phyloP scores from a whole-genome alignment of 352 stramenopile species.

The Phytophthora brassicae region DNA sequence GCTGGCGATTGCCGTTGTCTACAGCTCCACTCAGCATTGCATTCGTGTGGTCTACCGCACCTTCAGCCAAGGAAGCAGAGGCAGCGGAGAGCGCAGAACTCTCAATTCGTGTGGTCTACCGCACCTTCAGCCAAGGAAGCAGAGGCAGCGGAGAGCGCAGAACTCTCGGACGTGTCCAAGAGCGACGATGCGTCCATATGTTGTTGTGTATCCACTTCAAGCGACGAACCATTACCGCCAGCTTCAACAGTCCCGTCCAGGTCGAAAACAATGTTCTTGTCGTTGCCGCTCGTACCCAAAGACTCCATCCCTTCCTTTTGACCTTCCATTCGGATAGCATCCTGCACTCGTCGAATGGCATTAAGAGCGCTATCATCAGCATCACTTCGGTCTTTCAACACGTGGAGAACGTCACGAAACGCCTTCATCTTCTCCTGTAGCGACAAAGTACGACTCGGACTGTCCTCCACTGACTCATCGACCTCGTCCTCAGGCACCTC shows the following conservation, averaged over 20 bases:
- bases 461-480: conserved; percentile 52
- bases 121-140: conserved; percentile 42
- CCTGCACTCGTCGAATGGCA: conserved; percentile 61
- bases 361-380: conserved; percentile 56
- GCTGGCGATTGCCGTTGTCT: conserved; percentile 20
- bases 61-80: conserved; percentile 41
- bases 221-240: conserved; percentile 23
- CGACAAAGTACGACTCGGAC: conserved; percentile 41
- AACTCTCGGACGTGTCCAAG: conserved; percentile 40
- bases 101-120: conserved; percentile 29
- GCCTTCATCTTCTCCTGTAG: conserved; percentile 81
- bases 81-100: conserved; percentile 39
- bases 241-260: conserved; percentile 10
- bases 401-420: conserved; percentile 75
- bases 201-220: conserved; percentile 34
- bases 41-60: conserved; percentile 27
- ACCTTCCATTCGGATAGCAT: conserved; percentile 57
- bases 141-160: conserved; percentile 38
- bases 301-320: conserved; percentile 33
- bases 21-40: conserved; percentile 27
- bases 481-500: conserved; percentile 73
- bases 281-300: conserved; percentile 7
- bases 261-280: conserved; percentile 29
- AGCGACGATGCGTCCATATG: conserved; percentile 39
- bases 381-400: conserved; percentile 73